phyloP scores from a whole-genome alignment of 257 asterid species.

The Solanum chmielewskii region DNA sequence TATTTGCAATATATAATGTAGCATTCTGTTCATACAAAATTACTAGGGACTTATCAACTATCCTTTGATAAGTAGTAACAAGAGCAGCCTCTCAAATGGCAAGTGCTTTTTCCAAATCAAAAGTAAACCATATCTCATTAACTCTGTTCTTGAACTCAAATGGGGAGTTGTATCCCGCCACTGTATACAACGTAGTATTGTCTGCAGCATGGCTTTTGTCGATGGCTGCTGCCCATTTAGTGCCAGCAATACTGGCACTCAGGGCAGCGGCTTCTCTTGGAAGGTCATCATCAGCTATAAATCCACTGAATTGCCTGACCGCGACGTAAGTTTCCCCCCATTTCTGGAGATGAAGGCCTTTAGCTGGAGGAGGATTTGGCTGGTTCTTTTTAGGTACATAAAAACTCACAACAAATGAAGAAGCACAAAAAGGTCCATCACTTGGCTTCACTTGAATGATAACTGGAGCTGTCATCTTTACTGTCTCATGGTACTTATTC shows the following conservation, averaged over 20 bases:
- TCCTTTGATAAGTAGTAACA: not conserved
- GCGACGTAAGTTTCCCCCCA: constrained; percentile 63
- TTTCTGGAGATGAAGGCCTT: constrained; percentile 50
- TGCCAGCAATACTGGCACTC: constrained; percentile 40
- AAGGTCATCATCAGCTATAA: constrained; percentile 35
- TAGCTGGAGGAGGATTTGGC: constrained; percentile 49
- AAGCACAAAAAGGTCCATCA: constrained; percentile 74
- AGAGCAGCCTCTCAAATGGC: not conserved
- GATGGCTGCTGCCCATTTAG: constrained; percentile 47
- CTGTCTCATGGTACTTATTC: constrained; percentile 35
- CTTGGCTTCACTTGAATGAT: constrained; percentile 59
- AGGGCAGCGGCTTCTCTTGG: constrained; percentile 60
- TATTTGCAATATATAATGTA: not conserved
- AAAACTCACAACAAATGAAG: constrained; percentile 61
- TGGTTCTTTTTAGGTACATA: constrained; percentile 65
- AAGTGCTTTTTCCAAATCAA: constrained; percentile 16
- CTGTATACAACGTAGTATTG: constrained; percentile 29
- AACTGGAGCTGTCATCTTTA: constrained; percentile 91
- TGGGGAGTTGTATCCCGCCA: constrained; percentile 78
- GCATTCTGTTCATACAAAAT: not conserved
- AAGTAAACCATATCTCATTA: constrained; percentile 75
- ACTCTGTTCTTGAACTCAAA: constrained; percentile 63
- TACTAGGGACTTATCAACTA: not conserved
- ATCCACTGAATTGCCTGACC: constrained; percentile 66
- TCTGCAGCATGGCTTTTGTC: constrained; percentile 36